Base-by-base conservation (phyloP, 306 rosid genomes). In the Urtica urens region DNA sequence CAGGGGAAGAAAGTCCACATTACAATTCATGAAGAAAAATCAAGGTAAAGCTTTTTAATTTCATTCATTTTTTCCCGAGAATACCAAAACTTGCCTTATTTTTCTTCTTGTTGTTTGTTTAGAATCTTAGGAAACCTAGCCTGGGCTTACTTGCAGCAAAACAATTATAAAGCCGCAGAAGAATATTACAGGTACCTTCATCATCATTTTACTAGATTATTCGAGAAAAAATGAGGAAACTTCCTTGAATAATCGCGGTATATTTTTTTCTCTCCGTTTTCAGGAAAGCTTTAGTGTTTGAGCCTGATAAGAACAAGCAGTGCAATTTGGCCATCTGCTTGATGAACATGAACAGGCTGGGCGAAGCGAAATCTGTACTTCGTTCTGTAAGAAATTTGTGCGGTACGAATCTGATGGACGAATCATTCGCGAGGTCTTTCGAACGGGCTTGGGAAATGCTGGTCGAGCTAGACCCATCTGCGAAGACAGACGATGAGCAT, bases 71-170 rank as follows among this genome's bases (percentile, higher is more conserved):
- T n/a, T n/a, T n/a, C n/a, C n/a, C n/a, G n/a, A n/a, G n/a, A n/a
- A n/a, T n/a, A 15, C 27, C 12, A 21, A 0, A 2, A 46, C 51
- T 13, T 46, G 9, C 25, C 13, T 21, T 11, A 12, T 30, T 17
- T 41, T 38, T 57, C 16, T 43, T 46, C 16, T 37, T 14, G 34
- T 9, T 49, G 24, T 3, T 16, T 28, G 57, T 51, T 47, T 57
- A 87, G 97, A 67, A 77, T 90, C 62, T 53, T 90, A 1, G 97
- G 97, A 24, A 90, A 90, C 76, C 70, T 84, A 70, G 97, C 95
- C 23, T 90, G 95, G 95, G 97, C 97, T 53, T 90, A 74, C 72
- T 46, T 84, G 85, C 95, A 81, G 65, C 82, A 72, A 58, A 71
- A 64, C 19, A 82, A 84, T 41, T 75, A 79, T 54, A 56, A 38